Base-by-base conservation (phyloP, 768 basidiomycete species). In the Sarcodon aspratus region DNA sequence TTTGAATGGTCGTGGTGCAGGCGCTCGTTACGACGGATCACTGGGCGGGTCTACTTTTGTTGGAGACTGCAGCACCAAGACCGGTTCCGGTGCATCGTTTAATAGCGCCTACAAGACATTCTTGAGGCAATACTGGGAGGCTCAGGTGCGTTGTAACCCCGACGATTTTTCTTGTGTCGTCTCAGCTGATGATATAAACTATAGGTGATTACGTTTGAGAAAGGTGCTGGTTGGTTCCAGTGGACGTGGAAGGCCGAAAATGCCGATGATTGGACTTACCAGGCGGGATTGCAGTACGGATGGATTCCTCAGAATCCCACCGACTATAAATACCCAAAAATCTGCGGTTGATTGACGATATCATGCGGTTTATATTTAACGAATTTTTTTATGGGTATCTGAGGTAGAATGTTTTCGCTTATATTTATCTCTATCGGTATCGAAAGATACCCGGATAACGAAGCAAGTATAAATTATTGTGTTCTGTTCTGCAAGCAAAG, bases 231-330 rank as follows among this genome's bases (percentile, higher is more conserved):
- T 3, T 89, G 86, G 86, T 62, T 87, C 18, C 78, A 81, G 61
- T 88, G 86, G 87, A 78, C 84, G 1, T 90, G 87, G 87, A 90
- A 90, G 67, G 63, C 86, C 0, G 88, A 91, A 63, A 66, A 67
- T 52, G 82, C 87, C 2, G 85, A 89, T 53, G 93, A 95, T 50
- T 96, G 93, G 93, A 74, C 84, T 0, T 95, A 95, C 68, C 76
- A 85, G 54, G 80, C 84, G 42, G 90, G 90, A 36, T 69, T 94
- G 33, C 62, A 69, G 10, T 73, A 80, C 52, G 91, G 91, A 17
- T 93, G 87, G 88, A 93, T 95, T 60, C 91, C 92, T 8, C 61
- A 71, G 52, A 62, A 73, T 61, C 75, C 79, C 1, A 70, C 72
- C 8, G 36, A 72, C 36, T 61, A 68, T 46, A 56, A 66, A 57